Base-by-base conservation (phyloP, 169 alveolate genomes). In the Ichthyophthirius multifiliis region DNA sequence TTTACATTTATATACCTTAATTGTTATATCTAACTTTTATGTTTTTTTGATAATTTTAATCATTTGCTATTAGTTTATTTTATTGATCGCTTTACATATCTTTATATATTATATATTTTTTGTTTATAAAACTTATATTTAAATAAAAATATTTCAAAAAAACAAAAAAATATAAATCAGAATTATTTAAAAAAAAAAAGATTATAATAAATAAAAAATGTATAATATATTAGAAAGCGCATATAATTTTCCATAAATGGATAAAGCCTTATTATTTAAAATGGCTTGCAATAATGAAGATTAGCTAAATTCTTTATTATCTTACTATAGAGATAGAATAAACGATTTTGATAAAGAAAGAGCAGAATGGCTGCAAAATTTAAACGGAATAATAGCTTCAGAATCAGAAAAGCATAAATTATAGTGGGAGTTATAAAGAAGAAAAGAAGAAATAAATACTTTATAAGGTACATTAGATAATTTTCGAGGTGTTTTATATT, bases 271-370 rank as follows among this genome's bases (percentile, higher is more conserved):
- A 4, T 67, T 67, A 67, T 67, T 67, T 18, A 67, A 67, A 39
- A 67, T 67, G 77, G 77, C 55, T n/a, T 18, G 43, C 32, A 67
- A 67, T 39, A 23, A 67, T 5, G 77, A 67, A 67, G 62, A 67
- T 12, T n/a, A 67, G 7, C 27, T 67, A 4, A 67, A 67, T 67
- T 18, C 32, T 15, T 37, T 67, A 18, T 39, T 67, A 4, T 15
- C 62, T 16, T 67, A 67, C 30, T 67, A 67, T 67, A 35, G 77
- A 16, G 77, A 67, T 9, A 67, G 77, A 41, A 30, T 67, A 16
- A 67, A 67, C 30, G 77, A 67, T 20, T 34, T 67, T 37, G 77
- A 67, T 23, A 67, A 67, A 67, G 77, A 67, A 12, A 67, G 77
- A 67, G 30, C 35, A 0, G 77, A 67, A 12, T 67, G 77, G 77